Evolutionary conservation across 768 basidiomycete species (phyloP), one percentile per base, ranked within the genome.

Genomic region (Cyathus striatus): DNA sequence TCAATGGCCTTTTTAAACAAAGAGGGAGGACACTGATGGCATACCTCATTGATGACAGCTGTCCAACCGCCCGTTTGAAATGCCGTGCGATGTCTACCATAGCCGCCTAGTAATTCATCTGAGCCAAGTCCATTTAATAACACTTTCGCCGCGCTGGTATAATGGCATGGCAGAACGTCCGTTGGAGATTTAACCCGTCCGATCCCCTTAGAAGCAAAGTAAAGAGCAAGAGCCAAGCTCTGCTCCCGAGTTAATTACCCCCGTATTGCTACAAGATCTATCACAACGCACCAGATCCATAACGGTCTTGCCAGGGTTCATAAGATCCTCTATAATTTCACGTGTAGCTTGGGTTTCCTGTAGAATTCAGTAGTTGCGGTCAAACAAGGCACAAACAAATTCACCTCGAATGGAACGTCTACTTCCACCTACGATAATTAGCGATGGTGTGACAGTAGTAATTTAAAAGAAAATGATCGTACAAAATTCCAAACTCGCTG

Each of bases 101-200:
- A 99, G 1, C 96, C 96, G 2, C 93, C 96, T 4, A 99, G 70
- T 30, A 97, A 72, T 58, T 99, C 96, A 57, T 99, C 96, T 1
- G 96, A 90, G 0, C 96, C 96, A 5, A 99, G 69, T 1, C 96
- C 96, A 49, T 82, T 94, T 20, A 99, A 65, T 6, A 97, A 66
- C 0, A 98, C 92, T 34, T 79, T 76, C 0, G 96, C 91, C 6
- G 71, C 60, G 48, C 86, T 93, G 0, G 64, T 72, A 62, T 96
- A n/a, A 95, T 5, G 69, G 64, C 16, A 53, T 53, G 2, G 73
- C n/a, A n/a, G 61, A 3, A 67, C 57, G 1, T 63, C 59, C n/a
- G 58, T 63, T 1, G 57, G 48, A 10, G 55, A 39, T 9, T 50
- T 51, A 23, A 88, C 54, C 38, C 72, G 65, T 1, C 96, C 95